Conservation (phyloP, 1,284 basidiomycete genomes). For the Moesziomyces sp. region DNA sequence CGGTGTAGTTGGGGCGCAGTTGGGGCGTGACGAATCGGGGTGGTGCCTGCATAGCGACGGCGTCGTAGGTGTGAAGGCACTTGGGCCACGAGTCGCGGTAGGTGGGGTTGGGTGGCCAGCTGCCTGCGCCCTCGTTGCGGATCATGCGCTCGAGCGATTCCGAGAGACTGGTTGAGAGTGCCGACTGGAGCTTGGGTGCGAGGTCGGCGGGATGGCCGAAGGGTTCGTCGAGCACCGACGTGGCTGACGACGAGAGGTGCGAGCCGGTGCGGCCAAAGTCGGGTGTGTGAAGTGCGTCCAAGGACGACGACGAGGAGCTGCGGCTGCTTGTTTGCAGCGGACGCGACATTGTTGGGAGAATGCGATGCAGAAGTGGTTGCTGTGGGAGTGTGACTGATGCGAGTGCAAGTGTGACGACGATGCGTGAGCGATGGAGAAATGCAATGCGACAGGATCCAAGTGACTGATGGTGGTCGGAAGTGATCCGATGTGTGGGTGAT, state of each 20-base stretch:
- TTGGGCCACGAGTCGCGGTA: conserved; percentile 43
- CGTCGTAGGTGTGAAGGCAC: conserved; percentile 38
- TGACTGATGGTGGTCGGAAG: no score
- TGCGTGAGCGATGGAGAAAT: no score
- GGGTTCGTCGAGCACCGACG: conserved; percentile 35
- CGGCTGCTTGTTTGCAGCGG: conserved; percentile 26
- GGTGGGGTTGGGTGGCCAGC: conserved; percentile 42
- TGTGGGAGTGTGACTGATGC: background rate
- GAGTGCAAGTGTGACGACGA: no score
- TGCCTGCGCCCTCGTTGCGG: conserved; percentile 36
- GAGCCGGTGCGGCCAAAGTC: conserved; percentile 29
- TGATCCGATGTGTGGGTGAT: no score
- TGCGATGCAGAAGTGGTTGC: no score
- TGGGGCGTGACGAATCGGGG: conserved; percentile 40
- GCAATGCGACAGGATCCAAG: no score
- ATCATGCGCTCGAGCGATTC: conserved; percentile 39
- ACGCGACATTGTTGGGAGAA: conserved; percentile 16
- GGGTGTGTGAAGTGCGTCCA: conserved; percentile 30
- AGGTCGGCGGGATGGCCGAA: conserved; percentile 18
- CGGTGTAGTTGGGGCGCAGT: conserved; percentile 38
- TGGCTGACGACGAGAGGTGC: conserved; percentile 40
- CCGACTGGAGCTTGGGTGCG: conserved; percentile 29
- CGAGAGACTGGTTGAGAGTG: conserved; percentile 23
- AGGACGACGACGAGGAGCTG: conserved; percentile 40
- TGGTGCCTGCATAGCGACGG: conserved; percentile 30